Base-by-base conservation (phyloP, 345 rosid genomes). In the Cardamine occulta region DNA sequence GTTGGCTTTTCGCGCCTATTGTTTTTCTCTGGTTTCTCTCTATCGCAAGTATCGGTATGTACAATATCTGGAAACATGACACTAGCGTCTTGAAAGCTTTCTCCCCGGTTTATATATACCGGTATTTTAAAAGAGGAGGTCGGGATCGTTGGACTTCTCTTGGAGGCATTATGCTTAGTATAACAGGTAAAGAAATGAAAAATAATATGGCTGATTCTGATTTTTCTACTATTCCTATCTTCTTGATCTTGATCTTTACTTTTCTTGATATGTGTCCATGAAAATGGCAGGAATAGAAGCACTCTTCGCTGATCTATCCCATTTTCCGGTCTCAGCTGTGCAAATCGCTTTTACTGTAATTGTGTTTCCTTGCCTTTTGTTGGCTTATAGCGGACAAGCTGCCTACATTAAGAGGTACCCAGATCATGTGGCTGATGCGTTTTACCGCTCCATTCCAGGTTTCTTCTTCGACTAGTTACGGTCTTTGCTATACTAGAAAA, bases 331-430 rank as follows among this genome's bases (percentile, higher is more conserved):
- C 52, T 74, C 82, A 8, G 79, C 82, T 54, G 82, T 80, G 49
- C 91, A 89, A 90, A 84, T 87, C 1, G 96, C 97, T 34, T 93
- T 89, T 70, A 54, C 91, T 26, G 83, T 78, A 64, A 80, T 89
- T 1, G 91, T 93, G 49, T 93, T 91, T 73, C 98, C 98, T 2
- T 91, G 97, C 6, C 84, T 91, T 61, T 82, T 93, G 63, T 80
- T 93, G 68, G 91, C 98, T 42, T 93, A 89, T 74, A 93, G 92
- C 3, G 98, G 98, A 53, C 97, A 91, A 83, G 89, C 96, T 42
- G 93, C 96, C 0, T 93, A 91, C 74, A 83, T 93, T 66, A 89
- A 89, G 81, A 87, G 68, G 61, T 63, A 89, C 61, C 96, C 91
- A 2, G 77, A 78, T 4, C 91, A 91, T 80, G 83, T 80, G 18